Base-by-base conservation (phyloP, 2,329 filamentous ascomycete genomes). In the Aspergillus pseudonomiae region DNA sequence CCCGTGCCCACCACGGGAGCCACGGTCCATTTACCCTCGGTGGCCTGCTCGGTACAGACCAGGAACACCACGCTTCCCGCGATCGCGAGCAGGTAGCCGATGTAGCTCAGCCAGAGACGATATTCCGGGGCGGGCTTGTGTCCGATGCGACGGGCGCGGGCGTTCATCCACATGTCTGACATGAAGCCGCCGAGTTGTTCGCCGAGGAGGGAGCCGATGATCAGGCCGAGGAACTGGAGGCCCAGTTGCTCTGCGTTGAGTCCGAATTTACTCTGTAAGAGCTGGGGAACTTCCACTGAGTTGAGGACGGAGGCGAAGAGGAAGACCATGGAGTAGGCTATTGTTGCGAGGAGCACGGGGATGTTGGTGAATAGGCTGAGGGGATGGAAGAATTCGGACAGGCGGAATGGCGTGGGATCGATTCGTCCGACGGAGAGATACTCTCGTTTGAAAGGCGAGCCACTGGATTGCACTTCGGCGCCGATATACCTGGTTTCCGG, bases 201-300 rank as follows among this genome's bases (percentile, higher is more conserved):
- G 24, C 87, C 87, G 2, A 88, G 77, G 2, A 88, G 69, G 0
- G 82, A 83, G 0, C 87, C 86, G 24, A 89, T 78, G 45, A 89
- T 86, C 41, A 88, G 73, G 2, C 82, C 82, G 1, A 88, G 73
- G 68, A 86, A 86, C 63, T 88, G 85, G 1, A 89, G 79, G 0
- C 86, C 86, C 7, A 88, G 78, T 63, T 88, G 82, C 71, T 88
- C 81, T 0, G 84, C 74, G 69, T 86, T 84, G 76, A 89, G 83
- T 16, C 80, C 81, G 62, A 87, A 89, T 63, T 84, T 84, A 39
- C 79, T 74, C 6, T 81, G 79, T 65, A 87, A 85, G 1, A 89
- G 78, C 62, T 88, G 85, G 0, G 86, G 86, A 4, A 89, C 84
- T 67, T 88, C 86, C 30, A 89, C 82, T 0, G 85, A 85, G 60